Percentiles rank a stretch among this genome's conserved stretches.
Conservation (phyloP, 23 red algal genomes). For the Gracilaria gracilis region DNA sequence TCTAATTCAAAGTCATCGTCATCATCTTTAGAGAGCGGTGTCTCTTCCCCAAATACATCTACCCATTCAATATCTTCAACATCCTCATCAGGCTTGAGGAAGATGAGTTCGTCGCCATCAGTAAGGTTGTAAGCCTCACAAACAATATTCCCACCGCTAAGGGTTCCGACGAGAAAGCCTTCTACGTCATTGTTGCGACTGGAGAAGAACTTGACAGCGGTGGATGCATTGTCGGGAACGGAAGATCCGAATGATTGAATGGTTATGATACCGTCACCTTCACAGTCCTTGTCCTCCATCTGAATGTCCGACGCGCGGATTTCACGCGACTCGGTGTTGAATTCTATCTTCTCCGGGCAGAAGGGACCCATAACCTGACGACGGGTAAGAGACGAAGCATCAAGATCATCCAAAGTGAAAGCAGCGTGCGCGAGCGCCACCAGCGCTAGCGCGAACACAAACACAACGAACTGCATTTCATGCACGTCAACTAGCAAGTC, state of each 20-base stretch:
- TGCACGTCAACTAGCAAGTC: not conserved
- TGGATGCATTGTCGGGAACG: not conserved
- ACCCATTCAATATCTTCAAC: conserved; percentile 30
- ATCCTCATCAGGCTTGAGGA: conserved; percentile 37
- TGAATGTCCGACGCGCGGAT: conserved; percentile 9
- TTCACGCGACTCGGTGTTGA: not conserved
- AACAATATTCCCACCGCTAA: conserved; percentile 7
- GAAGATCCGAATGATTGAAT: not conserved
- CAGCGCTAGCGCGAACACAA: not conserved
- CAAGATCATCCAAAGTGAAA: not conserved
- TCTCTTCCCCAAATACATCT: conserved; percentile 25
- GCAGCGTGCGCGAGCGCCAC: not conserved
- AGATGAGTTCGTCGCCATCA: conserved; percentile 8
- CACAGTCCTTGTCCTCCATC: conserved; percentile 29
- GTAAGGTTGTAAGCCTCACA: conserved; percentile 27
- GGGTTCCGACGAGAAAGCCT: not conserved
- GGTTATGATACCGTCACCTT: conserved; percentile 1
- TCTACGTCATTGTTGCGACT: not conserved
- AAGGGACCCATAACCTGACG: conserved; percentile 11
- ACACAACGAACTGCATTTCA: not conserved
- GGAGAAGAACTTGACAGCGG: conserved; percentile 1
- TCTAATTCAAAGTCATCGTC: conserved; percentile 31
- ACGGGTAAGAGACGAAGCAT: not conserved
- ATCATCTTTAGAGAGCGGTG: conserved; percentile 20
- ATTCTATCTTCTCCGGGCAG: conserved; percentile 32